Evolutionary conservation across 352 stramenopile genomes (phyloP).

Genomic region (Aphanomyces invadans): DNA sequence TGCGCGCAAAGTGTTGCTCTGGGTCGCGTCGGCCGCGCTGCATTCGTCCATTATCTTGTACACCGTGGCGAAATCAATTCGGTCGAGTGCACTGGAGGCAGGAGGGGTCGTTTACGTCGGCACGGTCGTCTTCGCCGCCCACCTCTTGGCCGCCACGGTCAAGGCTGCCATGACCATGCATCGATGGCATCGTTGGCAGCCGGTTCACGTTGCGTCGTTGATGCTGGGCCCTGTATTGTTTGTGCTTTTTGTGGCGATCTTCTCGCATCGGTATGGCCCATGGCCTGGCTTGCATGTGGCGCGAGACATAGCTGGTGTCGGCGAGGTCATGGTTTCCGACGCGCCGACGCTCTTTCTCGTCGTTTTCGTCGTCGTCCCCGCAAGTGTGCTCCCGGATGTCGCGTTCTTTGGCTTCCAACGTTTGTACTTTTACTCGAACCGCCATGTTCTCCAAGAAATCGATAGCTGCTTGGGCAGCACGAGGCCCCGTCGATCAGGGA

Average conservation of each 20-base stretch:
- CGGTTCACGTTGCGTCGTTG: constrained; percentile 54
- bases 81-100: constrained; percentile 30
- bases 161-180: constrained; percentile 70
- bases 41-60: constrained; percentile 7
- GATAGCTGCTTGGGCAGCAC: constrained; percentile 63
- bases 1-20: constrained; percentile 3
- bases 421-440: constrained; percentile 73
- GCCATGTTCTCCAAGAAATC: constrained; percentile 77
- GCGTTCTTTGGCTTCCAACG: constrained; percentile 62
- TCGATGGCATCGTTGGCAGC: constrained; percentile 58
- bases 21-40: constrained; percentile 17
- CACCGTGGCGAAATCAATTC: constrained; percentile 8
- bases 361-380: constrained; percentile 49
- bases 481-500: too few species aligned
- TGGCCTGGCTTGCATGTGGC: constrained; percentile 63
- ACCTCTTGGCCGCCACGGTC: constrained; percentile 63
- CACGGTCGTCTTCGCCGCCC: constrained; percentile 54
- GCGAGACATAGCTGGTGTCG: constrained; percentile 62
- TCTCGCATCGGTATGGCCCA: constrained; percentile 52
- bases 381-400: constrained; percentile 50
- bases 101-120: constrained; percentile 57
- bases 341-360: constrained; percentile 40
- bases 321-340: constrained; percentile 43
- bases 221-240: constrained; percentile 48
- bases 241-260: constrained; percentile 52